These are phyloP conservation scores for Cercospora zeina DNA, from an alignment of 2,329 filamentous ascomycete species.

Conservation along the genomic window DNA sequence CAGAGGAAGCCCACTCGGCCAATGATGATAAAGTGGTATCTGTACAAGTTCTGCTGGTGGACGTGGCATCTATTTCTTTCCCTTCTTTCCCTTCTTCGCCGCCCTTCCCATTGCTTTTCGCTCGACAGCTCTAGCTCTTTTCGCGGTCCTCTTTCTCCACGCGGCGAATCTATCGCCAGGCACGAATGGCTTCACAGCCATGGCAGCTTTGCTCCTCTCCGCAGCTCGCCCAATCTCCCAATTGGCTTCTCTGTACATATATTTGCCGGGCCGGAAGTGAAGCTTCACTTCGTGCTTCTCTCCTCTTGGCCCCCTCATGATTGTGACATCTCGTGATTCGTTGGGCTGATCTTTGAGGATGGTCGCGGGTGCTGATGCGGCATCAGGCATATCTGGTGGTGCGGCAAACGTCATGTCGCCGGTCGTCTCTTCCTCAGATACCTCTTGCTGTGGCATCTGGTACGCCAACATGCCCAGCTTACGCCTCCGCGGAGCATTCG, in stretches of 20 bases:
- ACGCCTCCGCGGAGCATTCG: conserved; percentile 71
- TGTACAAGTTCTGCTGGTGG: conserved; percentile 9
- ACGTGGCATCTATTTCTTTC: conserved; percentile 9
- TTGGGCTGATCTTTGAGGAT: conserved; percentile 28
- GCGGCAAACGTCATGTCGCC: conserved; percentile 26
- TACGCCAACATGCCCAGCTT: conserved; percentile 71
- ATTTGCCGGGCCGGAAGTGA: conserved; percentile 53
- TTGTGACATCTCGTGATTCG: conserved; percentile 28
- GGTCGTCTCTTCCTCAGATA: conserved; percentile 14
- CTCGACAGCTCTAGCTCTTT: conserved; percentile 54
- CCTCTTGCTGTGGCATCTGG: conserved; percentile 33
- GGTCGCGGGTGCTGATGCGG: conserved; percentile 28
- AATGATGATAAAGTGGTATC: conserved; percentile 14
- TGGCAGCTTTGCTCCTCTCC: conserved; percentile 55
- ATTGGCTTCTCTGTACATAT: conserved; percentile 65
- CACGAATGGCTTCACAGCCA: conserved; percentile 57
- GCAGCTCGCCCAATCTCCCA: conserved; percentile 66
- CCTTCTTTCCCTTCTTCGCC: conserved; percentile 34
- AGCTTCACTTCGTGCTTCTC: conserved; percentile 42
- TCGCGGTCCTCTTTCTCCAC: conserved; percentile 61
- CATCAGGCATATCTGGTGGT: conserved; percentile 21
- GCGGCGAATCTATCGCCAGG: conserved; percentile 63
- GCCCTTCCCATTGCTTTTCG: conserved; percentile 56
- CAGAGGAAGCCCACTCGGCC: not conserved
- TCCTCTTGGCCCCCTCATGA: conserved; percentile 38